phyloP scores from a whole-genome alignment of 202 grass and related monocot genomes.

The Schoenoplectus tabernaemontani region DNA sequence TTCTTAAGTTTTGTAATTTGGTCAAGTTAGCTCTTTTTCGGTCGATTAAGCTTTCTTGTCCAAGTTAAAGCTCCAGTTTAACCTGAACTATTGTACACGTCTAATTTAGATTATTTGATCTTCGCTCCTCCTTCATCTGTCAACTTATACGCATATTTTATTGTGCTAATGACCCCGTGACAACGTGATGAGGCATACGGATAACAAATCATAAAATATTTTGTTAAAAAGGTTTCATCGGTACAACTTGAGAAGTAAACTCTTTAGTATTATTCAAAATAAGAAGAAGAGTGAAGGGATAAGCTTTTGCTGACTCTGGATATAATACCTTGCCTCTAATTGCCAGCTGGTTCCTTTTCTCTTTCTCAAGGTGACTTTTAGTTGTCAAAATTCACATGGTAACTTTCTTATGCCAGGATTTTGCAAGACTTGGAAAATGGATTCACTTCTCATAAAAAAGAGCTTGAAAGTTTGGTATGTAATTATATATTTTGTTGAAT shows the following conservation, averaged over 20 bases:
- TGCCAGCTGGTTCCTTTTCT: not conserved
- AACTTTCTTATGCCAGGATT: conserved; percentile 39
- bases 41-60: not conserved
- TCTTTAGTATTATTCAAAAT: not conserved
- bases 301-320: not conserved
- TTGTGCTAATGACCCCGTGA: not conserved
- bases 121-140: not conserved
- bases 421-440: conserved; percentile 81
- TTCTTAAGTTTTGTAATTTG: not conserved
- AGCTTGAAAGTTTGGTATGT: conserved; percentile 44
- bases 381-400: not conserved
- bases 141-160: not conserved
- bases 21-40: not conserved
- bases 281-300: not conserved
- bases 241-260: not conserved
- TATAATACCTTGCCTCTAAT: not conserved
- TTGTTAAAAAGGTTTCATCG: not conserved
- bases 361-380: not conserved
- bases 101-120: not conserved
- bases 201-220: not conserved
- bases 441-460: conserved; percentile 63
- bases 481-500: not conserved
- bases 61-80: not conserved
- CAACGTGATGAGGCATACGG: not conserved
- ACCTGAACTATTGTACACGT: not conserved